Base-by-base conservation (phyloP, 805 yeast species). In the Saturnispora serradocipensis region DNA sequence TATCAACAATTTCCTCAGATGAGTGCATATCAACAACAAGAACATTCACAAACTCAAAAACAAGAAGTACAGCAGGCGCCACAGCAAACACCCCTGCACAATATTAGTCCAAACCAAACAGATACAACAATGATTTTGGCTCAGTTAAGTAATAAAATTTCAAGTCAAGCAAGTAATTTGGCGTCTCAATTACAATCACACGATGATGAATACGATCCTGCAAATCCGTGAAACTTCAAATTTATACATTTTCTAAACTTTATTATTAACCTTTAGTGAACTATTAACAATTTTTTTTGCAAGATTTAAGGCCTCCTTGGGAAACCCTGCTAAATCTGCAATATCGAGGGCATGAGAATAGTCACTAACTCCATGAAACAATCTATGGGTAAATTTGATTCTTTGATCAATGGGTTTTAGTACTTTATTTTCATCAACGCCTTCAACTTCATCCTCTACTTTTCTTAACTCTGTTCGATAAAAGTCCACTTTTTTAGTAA, bases 281-380 rank as follows among this genome's bases (percentile, higher is more conserved):
- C 46, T 52, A 1, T 48, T 27, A 18, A 65, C 65, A 16, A 72
- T 71, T 16, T 63, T 56, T 32, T 60, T 57, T 1, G 95, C 95
- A 38, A 72, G 67, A 1, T 66, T 54, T 16, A 88, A 59, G 1
- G 88, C 88, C 3, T 65, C 63, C 7, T 56, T 56, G 0, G 96
- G 96, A 56, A 87, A 84, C 0, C 95, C 95, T 0, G 96, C 95
- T 60, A 81, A 67, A 59, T 76, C 73, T 0, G 96, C 96, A 10
- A 87, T 84, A 50, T 78, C 80, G 11, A 87, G 64, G 1, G 95
- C 96, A 63, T 84, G 85, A 0, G 95, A 86, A 54, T 81, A 76
- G 8, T 73, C 72, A 59, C 88, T 79, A n/a, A 88, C 76, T 0
- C 96, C 96, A 0, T 74, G 74, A 48, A 66, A 69, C 34, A 88